Conservation (phyloP, 768 basidiomycete species). For the Tylopilus vinaceipallidus region DNA sequence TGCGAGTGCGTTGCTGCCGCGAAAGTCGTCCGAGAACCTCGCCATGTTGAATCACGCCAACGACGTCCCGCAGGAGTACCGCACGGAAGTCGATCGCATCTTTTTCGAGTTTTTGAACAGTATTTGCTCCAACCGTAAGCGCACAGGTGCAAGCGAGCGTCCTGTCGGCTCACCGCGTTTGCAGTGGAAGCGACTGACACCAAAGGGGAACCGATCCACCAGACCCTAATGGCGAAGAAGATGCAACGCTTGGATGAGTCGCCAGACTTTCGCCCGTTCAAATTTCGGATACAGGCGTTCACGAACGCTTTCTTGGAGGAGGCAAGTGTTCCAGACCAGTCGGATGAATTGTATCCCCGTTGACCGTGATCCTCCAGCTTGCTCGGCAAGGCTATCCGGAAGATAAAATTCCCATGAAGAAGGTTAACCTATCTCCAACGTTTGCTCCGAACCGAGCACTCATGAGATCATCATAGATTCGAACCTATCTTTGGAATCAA, state of each 20-base stretch:
- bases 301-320: slow-evolving; percentile 94
- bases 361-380: slow-evolving; percentile 47
- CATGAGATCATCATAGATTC: slow-evolving; percentile 52
- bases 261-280: slow-evolving; percentile 96
- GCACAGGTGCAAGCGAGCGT: slow-evolving; percentile 7
- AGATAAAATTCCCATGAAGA: slow-evolving; percentile 95
- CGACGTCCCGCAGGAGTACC: slow-evolving; percentile 80
- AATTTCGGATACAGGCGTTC: slow-evolving; percentile 98
- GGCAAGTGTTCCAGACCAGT: slow-evolving; percentile 40
- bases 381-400: slow-evolving; percentile 84
- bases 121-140: slow-evolving; percentile 86
- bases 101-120: slow-evolving; percentile 88
- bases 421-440: slow-evolving; percentile 48
- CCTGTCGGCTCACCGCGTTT: slow-evolving; percentile 19
- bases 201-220: slow-evolving; percentile 97
- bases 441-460: slow-evolving; percentile 6
- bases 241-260: slow-evolving; percentile 98
- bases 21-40: slow-evolving; percentile 29
- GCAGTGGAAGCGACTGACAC: slow-evolving; percentile 89
- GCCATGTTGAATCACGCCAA: slow-evolving; percentile 38
- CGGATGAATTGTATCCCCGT: neutral
- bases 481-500: slow-evolving; percentile 95
- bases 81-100: slow-evolving; percentile 79
- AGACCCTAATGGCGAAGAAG: slow-evolving; percentile 98
- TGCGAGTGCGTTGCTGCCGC: slow-evolving; percentile 15